These are phyloP conservation scores for Ogataea paradorogensis DNA, from an alignment of 805 yeast species.

Conservation along the genomic window DNA sequence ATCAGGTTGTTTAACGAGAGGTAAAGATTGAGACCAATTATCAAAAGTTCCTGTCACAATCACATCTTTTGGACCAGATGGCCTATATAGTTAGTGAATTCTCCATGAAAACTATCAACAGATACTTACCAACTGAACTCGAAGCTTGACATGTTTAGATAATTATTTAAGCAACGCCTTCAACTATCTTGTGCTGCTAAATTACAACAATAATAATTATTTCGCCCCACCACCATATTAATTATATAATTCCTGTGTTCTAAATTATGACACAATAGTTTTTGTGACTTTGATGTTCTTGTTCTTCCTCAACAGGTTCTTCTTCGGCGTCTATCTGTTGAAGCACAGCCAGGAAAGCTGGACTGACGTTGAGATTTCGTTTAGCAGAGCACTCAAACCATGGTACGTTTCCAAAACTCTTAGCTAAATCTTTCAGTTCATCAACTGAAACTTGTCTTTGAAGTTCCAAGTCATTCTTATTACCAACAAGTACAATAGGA, in stretches of 20 bases:
- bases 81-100: conserved; percentile 22
- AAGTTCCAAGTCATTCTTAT: conserved; percentile 52
- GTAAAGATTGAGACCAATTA: conserved; percentile 51
- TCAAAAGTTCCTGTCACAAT: conserved; percentile 61
- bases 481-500: conserved; percentile 49
- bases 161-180: conserved; percentile 8
- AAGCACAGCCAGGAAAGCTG: conserved; percentile 59
- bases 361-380: conserved; percentile 41
- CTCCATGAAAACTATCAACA: too few relatives aligned
- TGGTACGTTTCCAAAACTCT: conserved; percentile 40
- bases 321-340: conserved; percentile 51
- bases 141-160: conserved; percentile 28
- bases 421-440: conserved; percentile 48
- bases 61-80: conserved; percentile 38
- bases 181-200: conserved; percentile 8
- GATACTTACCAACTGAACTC: conserved; percentile 28
- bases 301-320: conserved; percentile 8
- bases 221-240: conserved; percentile 10
- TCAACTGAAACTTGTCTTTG: conserved; percentile 54
- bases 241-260: background rate
- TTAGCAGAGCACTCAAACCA: conserved; percentile 50
- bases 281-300: conserved; percentile 1
- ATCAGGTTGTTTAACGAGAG: conserved; percentile 43
- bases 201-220: conserved; percentile 21
- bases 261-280: conserved; percentile 16